phyloP scores from a whole-genome alignment of 2,329 filamentous ascomycete species.

The Fusarium chlamydosporum region DNA sequence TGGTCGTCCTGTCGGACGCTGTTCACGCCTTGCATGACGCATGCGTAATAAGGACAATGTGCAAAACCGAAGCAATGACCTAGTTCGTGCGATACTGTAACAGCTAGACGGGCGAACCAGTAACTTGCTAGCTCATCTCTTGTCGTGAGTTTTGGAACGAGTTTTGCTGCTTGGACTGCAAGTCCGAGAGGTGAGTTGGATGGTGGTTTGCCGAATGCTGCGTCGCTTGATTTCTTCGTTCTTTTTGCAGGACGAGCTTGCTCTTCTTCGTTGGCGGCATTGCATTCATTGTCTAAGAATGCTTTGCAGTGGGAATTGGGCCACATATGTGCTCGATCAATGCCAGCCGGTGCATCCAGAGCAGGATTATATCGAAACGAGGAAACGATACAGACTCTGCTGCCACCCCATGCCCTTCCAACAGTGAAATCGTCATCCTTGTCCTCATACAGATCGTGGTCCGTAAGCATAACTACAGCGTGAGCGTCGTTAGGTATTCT shows the following conservation, averaged over 20 bases:
- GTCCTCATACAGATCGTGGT: constrained; percentile 76
- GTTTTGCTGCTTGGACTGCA: constrained; percentile 53
- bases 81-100: constrained; percentile 74
- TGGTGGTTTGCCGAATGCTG: neutral
- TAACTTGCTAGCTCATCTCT: constrained; percentile 56
- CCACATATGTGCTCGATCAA: constrained; percentile 71
- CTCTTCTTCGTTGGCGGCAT: neutral
- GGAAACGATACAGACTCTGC: constrained; percentile 73
- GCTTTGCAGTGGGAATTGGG: constrained; percentile 72
- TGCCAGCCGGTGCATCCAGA: constrained; percentile 57
- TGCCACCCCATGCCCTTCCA: constrained; percentile 75
- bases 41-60: constrained; percentile 76
- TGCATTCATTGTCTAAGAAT: constrained; percentile 62
- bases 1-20: constrained; percentile 70
- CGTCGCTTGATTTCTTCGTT: constrained; percentile 4
- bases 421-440: constrained; percentile 75
- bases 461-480: constrained; percentile 67
- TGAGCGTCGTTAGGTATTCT: constrained; percentile 71
- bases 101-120: constrained; percentile 71
- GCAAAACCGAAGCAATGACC: constrained; percentile 76
- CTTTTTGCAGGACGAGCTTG: neutral
- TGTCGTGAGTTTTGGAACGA: constrained; percentile 42
- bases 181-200: constrained; percentile 51
- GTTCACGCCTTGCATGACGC: constrained; percentile 73
- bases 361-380: constrained; percentile 72